A percentile compares a stretch with the other conserved stretches of the same genome.
phyloP scores from a whole-genome alignment of 129 eudicot genomes.

The Centella asiatica region DNA sequence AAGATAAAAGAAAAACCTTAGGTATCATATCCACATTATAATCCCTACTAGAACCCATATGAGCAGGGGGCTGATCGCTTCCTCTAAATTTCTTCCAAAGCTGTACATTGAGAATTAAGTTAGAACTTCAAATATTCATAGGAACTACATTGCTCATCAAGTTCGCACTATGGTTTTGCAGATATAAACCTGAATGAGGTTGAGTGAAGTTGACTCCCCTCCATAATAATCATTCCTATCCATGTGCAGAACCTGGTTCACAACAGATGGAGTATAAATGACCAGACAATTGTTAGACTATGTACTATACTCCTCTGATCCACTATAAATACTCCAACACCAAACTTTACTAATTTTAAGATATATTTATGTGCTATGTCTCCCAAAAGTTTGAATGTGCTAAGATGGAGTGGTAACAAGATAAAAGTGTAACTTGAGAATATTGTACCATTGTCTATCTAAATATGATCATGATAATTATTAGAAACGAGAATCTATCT shows the following conservation, averaged over 20 bases:
- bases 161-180: background rate
- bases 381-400: too few species aligned
- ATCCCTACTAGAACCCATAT: constrained; percentile 90
- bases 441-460: too few species aligned
- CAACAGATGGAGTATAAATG: constrained; percentile 4
- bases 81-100: constrained; percentile 91
- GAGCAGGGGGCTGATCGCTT: constrained; percentile 90
- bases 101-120: constrained; percentile 27
- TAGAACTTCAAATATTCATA: constrained; percentile 7
- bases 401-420: too few species aligned
- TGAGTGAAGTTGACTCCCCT: constrained; percentile 95
- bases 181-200: constrained; percentile 69
- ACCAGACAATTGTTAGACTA: background rate
- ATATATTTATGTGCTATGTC: too few species aligned
- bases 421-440: too few species aligned
- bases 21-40: constrained; percentile 98
- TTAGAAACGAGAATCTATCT: too few species aligned
- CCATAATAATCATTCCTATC: constrained; percentile 98
- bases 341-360: too few species aligned
- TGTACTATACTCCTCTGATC: too few species aligned
- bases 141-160: background rate
- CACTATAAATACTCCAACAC: too few species aligned
- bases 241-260: constrained; percentile 84
- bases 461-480: too few species aligned
- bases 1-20: constrained; percentile 53